Evolutionary conservation across 2,329 filamentous ascomycete species (phyloP).

Genomic region (Diaporthe citri): DNA sequence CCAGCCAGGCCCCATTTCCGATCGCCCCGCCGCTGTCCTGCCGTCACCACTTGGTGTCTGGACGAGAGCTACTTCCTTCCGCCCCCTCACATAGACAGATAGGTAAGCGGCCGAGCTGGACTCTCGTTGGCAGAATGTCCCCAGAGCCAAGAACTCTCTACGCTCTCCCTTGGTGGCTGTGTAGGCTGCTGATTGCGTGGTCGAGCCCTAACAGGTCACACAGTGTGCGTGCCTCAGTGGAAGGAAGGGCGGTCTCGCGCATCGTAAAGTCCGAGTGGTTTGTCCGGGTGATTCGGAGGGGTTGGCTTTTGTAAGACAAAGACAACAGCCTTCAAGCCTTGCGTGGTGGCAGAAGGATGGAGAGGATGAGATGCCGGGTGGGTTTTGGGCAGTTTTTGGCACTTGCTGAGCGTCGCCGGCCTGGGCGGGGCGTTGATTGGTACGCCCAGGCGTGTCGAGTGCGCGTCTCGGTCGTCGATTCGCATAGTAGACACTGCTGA

Average conservation of each 20-base stretch:
- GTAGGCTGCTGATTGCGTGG: conserved; percentile 19
- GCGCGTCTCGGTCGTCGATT: background rate
- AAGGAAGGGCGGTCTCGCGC: conserved; percentile 7
- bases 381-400: conserved; percentile 7
- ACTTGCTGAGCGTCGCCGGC: background rate
- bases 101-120: background rate
- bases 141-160: background rate
- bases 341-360: background rate
- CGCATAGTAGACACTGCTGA: conserved; percentile 5
- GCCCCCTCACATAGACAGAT: background rate
- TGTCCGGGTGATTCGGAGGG: background rate
- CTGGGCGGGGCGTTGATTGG: background rate
- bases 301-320: background rate
- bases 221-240: background rate
- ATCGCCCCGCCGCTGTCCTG: conserved; percentile 1
- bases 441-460: background rate
- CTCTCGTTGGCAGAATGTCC: background rate
- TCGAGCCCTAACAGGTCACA: background rate
- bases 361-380: background rate
- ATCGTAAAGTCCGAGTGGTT: conserved; percentile 1
- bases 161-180: conserved; percentile 31
- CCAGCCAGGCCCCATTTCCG: background rate
- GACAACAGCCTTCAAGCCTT: background rate
- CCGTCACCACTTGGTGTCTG: conserved; percentile 5
- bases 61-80: background rate